Evolutionary conservation across 176 grass and related monocot species (phyloP).

Genomic region (Oryza longistaminata): DNA sequence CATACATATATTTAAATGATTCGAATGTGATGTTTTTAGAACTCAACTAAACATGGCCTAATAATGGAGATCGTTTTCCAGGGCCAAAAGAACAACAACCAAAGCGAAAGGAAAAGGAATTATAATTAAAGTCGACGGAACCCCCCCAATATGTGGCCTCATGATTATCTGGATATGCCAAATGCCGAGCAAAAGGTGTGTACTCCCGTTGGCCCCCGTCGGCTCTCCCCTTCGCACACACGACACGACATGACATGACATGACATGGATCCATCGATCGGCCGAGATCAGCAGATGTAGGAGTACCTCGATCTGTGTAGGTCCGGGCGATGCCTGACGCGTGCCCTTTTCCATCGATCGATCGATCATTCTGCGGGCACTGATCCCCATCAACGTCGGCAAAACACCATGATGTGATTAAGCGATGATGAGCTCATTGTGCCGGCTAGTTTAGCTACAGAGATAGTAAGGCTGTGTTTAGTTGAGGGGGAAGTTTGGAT

Average conservation of each 20-base stretch:
- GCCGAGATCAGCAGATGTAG: too few relatives aligned
- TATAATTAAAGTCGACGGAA: background rate
- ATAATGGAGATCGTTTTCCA: constrained; percentile 24
- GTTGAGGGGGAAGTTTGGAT: too few relatives aligned
- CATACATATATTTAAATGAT: too few relatives aligned
- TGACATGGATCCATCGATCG: background rate
- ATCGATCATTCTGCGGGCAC: background rate
- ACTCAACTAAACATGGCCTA: too few relatives aligned
- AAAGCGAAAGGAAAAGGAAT: background rate
- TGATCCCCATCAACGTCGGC: background rate
- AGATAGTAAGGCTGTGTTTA: too few relatives aligned
- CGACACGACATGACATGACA: constrained; percentile 22
- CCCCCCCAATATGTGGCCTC: background rate
- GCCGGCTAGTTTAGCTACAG: background rate
- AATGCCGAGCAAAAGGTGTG: background rate
- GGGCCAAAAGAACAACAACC: background rate
- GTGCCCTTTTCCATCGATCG: background rate
- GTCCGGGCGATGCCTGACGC: too few relatives aligned
- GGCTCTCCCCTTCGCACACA: background rate
- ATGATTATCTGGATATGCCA: constrained; percentile 24
- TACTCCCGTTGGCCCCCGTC: background rate
- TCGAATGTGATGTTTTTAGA: too few relatives aligned
- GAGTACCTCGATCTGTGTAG: too few relatives aligned
- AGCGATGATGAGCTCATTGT: background rate
- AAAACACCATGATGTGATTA: background rate